Base-by-base conservation (phyloP, 331 rosid species). In the Pyracantha coccinea region DNA sequence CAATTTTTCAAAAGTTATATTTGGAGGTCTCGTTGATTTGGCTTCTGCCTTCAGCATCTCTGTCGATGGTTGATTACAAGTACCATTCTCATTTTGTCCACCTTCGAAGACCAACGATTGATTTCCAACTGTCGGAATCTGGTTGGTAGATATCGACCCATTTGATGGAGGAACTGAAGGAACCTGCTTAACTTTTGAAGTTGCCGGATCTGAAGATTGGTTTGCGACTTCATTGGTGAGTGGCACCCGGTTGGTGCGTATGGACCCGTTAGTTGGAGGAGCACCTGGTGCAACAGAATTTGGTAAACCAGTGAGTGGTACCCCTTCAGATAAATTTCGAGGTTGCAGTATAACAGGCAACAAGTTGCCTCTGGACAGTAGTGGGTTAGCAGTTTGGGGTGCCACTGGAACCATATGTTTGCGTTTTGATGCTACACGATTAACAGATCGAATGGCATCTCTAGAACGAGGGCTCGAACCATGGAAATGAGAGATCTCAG, bases 331-430 rank as follows among this genome's bases (percentile, higher is more conserved):
- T 23, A 63, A 17, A 6, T 44, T 81, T 76, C 82, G 67, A 53
- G 91, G 90, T 76, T 84, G 83, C 62, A 90, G 88, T 41, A 82
- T 66, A 41, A 84, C 86, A 64, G 99, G 97, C 52, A 83, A 85
- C 60, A 83, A 14, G 41, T 76, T 88, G 69, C 84, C 91, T 82
- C 88, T 79, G 13, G 83, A 55, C 68, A 83, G 15, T 81, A 80
- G 78, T 20, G 75, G 82, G 64, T 76, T 78, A 68, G 81, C 73
- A 72, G 83, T 77, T 69, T 77, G 76, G 35, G 84, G 79, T 60
- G 83, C 73, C 73, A 68, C 83, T 50, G 84, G 70, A 14, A 83
- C 66, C 64, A 79, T 75, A 69, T 58, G 89, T 72, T 74, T 73
- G 73, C 74, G 69, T 24, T 81, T 69, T n/a, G 83, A 73, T 38